Evolutionary conservation across 176 grass and related monocot species (phyloP).

Genomic region (Ampelocalamus luodianensis): DNA sequence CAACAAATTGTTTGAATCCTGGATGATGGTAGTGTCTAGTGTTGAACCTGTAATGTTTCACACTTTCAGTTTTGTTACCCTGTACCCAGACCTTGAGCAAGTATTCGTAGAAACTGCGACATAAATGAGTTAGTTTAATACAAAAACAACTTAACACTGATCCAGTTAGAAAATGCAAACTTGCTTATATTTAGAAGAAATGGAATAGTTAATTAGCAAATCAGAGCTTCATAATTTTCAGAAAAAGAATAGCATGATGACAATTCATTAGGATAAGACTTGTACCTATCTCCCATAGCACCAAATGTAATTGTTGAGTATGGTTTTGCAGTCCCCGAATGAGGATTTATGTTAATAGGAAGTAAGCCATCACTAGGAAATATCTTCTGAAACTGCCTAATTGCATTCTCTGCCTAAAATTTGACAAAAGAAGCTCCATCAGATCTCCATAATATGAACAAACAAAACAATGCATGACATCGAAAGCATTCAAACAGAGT

Average conservation of each 20-base stretch:
- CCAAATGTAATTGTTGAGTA: conserved; percentile 75
- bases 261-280: background rate
- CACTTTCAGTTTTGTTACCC: conserved; percentile 70
- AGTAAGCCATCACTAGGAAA: conserved; percentile 70
- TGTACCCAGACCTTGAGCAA: conserved; percentile 77
- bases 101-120: conserved; percentile 78
- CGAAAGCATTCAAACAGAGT: background rate
- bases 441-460: background rate
- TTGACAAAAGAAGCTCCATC: conserved; percentile 22
- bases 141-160: background rate
- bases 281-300: conserved; percentile 70
- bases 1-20: background rate
- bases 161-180: conserved; percentile 3
- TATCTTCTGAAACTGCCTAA: conserved; percentile 66
- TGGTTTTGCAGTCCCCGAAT: conserved; percentile 47
- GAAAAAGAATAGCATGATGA: background rate
- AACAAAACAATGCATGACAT: background rate
- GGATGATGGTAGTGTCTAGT: background rate
- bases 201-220: background rate
- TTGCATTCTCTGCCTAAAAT: conserved; percentile 75
- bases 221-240: background rate
- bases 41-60: conserved; percentile 70
- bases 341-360: conserved; percentile 77
- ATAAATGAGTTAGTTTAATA: background rate
- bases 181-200: conserved; percentile 13